Evolutionary conservation across 2,329 filamentous ascomycete genomes (phyloP).

Genomic region (Fusarium sacchari): DNA sequence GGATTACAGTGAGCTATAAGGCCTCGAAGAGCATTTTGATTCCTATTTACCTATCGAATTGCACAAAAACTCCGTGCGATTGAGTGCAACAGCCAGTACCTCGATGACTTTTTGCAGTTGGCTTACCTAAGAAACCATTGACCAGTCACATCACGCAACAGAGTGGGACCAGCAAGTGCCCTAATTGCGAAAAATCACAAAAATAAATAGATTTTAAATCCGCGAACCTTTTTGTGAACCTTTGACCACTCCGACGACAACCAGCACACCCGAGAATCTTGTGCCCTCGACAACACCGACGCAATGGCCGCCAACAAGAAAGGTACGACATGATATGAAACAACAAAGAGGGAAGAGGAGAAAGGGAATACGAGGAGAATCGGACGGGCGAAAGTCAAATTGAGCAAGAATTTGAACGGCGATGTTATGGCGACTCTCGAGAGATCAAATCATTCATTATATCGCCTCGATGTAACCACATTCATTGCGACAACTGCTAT

Average conservation of each 20-base stretch:
- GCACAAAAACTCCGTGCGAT: neutral
- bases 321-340: constrained; percentile 56
- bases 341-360: constrained; percentile 16
- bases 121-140: neutral
- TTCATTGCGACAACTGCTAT: neutral
- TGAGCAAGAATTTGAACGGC: constrained; percentile 9
- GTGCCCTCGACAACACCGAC: constrained; percentile 43
- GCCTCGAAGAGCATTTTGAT: neutral
- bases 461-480: constrained; percentile 7
- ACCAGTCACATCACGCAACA: neutral
- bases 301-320: constrained; percentile 55
- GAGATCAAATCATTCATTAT: constrained; percentile 6
- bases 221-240: constrained; percentile 27
- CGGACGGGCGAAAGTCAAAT: constrained; percentile 15
- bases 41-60: neutral
- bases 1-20: neutral
- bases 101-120: neutral
- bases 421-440: constrained; percentile 7
- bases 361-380: neutral
- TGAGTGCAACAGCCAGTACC: neutral
- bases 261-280: constrained; percentile 40
- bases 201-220: neutral
- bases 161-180: constrained; percentile 1
- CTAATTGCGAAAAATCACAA: constrained; percentile 30
- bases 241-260: constrained; percentile 39